These are phyloP conservation scores for Solanum okadae DNA, from an alignment of 257 asterid genomes.

Conservation along the genomic window DNA sequence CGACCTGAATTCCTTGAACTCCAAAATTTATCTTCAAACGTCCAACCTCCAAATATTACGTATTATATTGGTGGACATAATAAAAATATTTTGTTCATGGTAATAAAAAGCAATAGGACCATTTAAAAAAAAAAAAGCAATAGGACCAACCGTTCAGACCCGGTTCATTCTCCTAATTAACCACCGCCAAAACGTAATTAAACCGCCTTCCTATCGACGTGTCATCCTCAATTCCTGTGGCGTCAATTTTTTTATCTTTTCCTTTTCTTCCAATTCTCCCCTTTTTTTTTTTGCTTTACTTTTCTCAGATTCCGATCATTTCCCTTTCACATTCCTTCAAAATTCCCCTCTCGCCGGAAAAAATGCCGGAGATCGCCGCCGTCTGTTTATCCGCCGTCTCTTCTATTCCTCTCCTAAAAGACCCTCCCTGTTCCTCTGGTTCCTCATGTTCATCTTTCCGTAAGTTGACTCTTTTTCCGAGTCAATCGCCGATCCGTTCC, in stretches of 20 bases:
- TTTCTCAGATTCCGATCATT: neutral
- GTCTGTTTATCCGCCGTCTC: constrained; percentile 41
- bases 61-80: neutral
- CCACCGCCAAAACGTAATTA: neutral
- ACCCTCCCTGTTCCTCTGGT: constrained; percentile 24
- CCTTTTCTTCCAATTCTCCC: neutral
- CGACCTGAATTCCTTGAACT: too few species aligned
- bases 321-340: constrained; percentile 11
- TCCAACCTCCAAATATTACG: too few species aligned
- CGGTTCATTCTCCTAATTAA: constrained; percentile 10
- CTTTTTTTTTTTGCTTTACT: neutral
- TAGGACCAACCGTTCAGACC: constrained; percentile 27
- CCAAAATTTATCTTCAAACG: too few species aligned
- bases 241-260: constrained; percentile 8
- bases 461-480: constrained; percentile 1
- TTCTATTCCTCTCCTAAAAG: constrained; percentile 28
- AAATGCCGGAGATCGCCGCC: constrained; percentile 55
- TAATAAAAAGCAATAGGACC: neutral
- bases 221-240: constrained; percentile 40
- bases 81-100: too few species aligned
- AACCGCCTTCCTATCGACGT: constrained; percentile 22
- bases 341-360: neutral
- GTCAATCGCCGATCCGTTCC: constrained; percentile 20
- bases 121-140: neutral
- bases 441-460: constrained; percentile 7